These are phyloP conservation scores for Coprinellus micaceus DNA, from an alignment of 768 basidiomycete species.

Conservation along the genomic window DNA sequence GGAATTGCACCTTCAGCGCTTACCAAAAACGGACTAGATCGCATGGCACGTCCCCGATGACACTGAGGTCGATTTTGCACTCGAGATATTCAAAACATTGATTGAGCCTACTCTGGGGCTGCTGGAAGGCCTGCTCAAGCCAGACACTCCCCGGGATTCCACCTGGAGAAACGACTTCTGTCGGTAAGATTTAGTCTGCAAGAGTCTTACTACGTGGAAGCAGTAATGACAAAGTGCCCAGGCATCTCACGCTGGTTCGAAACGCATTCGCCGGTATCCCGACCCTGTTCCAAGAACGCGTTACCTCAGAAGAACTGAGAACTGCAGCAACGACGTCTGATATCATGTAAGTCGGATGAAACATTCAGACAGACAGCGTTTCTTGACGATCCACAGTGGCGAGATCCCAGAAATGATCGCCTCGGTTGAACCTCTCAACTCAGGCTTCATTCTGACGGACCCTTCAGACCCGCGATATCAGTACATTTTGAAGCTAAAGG, in stretches of 20 bases:
- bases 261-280: constrained; percentile 75
- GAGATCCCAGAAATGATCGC: constrained; percentile 80
- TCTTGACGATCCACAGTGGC: too few relatives aligned
- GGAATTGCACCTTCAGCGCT: not conserved
- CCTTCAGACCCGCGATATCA: constrained; percentile 60
- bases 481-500: constrained; percentile 53
- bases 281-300: constrained; percentile 54
- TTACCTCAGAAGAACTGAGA: constrained; percentile 45
- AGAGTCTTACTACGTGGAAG: not conserved
- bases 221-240: constrained; percentile 18
- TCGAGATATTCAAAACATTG: constrained; percentile 64
- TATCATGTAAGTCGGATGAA: constrained; percentile 61
- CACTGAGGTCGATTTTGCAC: constrained; percentile 71
- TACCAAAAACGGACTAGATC: constrained; percentile 35
- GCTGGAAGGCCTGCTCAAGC: constrained; percentile 55
- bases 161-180: constrained; percentile 86
- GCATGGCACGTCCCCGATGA: constrained; percentile 74
- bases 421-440: constrained; percentile 52
- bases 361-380: too few relatives aligned
- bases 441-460: constrained; percentile 68
- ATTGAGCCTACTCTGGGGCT: constrained; percentile 57
- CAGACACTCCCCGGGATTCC: constrained; percentile 50
- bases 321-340: constrained; percentile 52
- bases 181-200: constrained; percentile 40
- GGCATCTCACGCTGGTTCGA: constrained; percentile 68